phyloP scores from a whole-genome alignment of 179 eudicot genomes.

The Actinidia polygama region DNA sequence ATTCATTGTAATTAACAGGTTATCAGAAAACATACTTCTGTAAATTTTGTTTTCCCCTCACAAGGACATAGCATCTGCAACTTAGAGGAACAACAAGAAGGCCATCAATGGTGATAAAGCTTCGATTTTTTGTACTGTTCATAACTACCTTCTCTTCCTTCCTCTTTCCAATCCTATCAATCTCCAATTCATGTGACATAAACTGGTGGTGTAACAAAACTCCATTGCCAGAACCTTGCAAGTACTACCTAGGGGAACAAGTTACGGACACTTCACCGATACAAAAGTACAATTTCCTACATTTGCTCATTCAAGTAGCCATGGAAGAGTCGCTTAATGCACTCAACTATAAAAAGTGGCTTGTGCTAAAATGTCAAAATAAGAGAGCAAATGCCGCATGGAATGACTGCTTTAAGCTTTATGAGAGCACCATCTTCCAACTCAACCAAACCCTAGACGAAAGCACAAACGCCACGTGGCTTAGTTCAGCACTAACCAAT shows the following conservation, averaged over 20 bases:
- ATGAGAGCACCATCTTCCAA: neutral
- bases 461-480: neutral
- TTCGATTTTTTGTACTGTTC: neutral
- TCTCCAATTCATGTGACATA: neutral
- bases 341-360: neutral
- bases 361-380: neutral
- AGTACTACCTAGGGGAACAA: neutral
- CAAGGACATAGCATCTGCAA: neutral
- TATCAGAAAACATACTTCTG: no score
- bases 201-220: neutral
- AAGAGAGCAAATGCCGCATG: neutral
- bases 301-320: neutral
- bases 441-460: neutral
- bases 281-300: neutral
- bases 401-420: neutral
- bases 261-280: neutral
- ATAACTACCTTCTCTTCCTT: neutral
- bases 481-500: slow-evolving; percentile 3
- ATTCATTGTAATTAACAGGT: neutral
- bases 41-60: no score
- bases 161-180: neutral
- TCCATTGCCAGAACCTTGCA: neutral
- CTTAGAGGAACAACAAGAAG: neutral
- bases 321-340: neutral
- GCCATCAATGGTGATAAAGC: neutral